Base-by-base conservation (phyloP, 148 eudicot genomes). In the Chenopodium quinoa region DNA sequence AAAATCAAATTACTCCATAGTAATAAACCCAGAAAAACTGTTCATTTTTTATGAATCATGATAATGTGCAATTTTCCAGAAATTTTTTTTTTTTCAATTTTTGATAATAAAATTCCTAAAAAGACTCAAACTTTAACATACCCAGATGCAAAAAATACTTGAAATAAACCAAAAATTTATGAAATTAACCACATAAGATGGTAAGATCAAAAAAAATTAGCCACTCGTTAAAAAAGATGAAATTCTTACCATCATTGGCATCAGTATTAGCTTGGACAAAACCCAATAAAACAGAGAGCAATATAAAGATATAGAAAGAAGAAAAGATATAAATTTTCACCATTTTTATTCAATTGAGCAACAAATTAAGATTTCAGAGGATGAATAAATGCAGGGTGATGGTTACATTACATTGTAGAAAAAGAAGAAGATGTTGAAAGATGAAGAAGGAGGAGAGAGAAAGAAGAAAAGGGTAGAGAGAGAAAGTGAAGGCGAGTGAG, bases 261-360 rank as follows among this genome's bases (percentile, higher is more conserved):
- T 93, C 93, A 88, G 98, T 94, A 71, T 89, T 89, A 19, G 85
- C 93, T 65, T 79, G 82, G 22, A 85, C 90, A 23, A 86, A 73
- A 16, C 86, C 85, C 76, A 88, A 76, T 79, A 25, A 83, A 60
- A 80, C 50, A 75, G 20, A 65, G 60, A 82, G 17, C 23, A 76
- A 40, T 5, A 40, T 40, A 40, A 40, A 40, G 44, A 40, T 40
- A 6, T 5, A 4, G 7, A 40, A 40, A 40, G 44, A 40, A 40
- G 44, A 40, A 40, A 40, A 40, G 44, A 40, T 40, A 40, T 40
- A 40, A 40, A 40, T 40, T 40, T 40, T 40, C 44, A 0, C 44
- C 44, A 40, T 40, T 40, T 40, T 40, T 40, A 40, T 40, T 52
- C 73, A 46, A 7, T 20, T 22, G 27, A 71, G 44, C 47, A 19